Base-by-base conservation (phyloP, 805 yeast genomes). In the Candida ipomoeae region DNA sequence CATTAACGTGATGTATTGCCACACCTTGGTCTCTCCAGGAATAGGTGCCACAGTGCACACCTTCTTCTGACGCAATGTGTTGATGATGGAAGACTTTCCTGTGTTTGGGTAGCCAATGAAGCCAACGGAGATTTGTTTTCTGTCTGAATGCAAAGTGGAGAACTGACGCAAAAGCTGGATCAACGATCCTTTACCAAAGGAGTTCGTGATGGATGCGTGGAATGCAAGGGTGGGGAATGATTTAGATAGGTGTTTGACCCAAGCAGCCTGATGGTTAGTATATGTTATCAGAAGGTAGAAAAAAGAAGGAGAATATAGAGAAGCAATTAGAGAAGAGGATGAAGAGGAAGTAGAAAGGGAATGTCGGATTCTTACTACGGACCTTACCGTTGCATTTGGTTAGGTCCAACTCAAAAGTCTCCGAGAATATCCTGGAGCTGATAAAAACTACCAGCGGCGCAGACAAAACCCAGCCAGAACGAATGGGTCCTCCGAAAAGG, bases 1-100 rank as follows among this genome's bases (percentile, higher is more conserved):
- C 97, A 94, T 92, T 61, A 92, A 77, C 3, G 99, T 91, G 62
- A 92, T 91, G 74, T 92, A 92, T 75, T 92, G 99, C 99, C 99
- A 92, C 41, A 92, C 97, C 70, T 92, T 92, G 34, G 99, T 92
- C 67, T 92, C 99, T 68, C 99, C 99, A 31, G 99, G 99, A 62
- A 92, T 90, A 44, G 99, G 99, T 1, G 99, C 99, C 44, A 92
- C 98, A 41, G 80, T 84, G 74, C 98, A 94, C 43, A 92, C 99
- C 73, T 92, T 94, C 80, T 94, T 94, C 68, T 85, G 84, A 66
- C 97, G 83, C 60, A 92, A 75, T 2, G 98, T 91, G 73, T 92
- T 92, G 63, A 92, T 92, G 58, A 92, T 89, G 39, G 96, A 88
- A 1, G 98, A 92, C 67, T 92, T 92, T 58, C 99, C 99, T n/a